Conservation (phyloP, 495 filamentous ascomycete genomes). For the Penicillium nucicola region DNA sequence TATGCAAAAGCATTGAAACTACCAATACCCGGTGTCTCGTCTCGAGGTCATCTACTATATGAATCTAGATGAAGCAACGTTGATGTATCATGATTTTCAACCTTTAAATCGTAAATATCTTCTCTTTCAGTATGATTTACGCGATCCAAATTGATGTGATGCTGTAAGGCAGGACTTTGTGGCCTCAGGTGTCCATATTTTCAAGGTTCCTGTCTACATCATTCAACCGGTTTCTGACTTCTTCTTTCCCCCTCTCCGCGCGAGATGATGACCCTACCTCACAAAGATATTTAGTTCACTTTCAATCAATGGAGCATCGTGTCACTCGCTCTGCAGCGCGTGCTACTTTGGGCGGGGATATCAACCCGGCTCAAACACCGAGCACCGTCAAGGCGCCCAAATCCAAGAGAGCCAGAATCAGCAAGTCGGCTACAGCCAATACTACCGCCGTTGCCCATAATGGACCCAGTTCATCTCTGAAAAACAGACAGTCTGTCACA, state of each 20-base stretch:
- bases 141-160: no score
- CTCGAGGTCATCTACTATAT: constrained; percentile 2
- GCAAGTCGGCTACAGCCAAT: not conserved
- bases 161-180: no score
- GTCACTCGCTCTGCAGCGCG: constrained; percentile 24
- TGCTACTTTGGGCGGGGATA: constrained; percentile 8
- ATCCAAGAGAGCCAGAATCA: not conserved
- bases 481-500: not conserved
- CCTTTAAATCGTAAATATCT: not conserved
- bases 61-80: constrained; percentile 1
- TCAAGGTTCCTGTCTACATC: no score
- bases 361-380: not conserved
- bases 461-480: not conserved
- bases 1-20: constrained; percentile 5
- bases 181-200: no score
- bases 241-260: no score
- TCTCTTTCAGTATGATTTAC: no score
- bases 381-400: not conserved
- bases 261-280: no score
- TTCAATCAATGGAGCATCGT: constrained; percentile 11
- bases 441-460: not conserved
- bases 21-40: constrained; percentile 5
- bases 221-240: no score
- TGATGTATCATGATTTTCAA: not conserved
- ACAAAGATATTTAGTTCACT: no score